phyloP scores from a whole-genome alignment of 371 early-diverging fungal species.

The Rozella allomycis region DNA sequence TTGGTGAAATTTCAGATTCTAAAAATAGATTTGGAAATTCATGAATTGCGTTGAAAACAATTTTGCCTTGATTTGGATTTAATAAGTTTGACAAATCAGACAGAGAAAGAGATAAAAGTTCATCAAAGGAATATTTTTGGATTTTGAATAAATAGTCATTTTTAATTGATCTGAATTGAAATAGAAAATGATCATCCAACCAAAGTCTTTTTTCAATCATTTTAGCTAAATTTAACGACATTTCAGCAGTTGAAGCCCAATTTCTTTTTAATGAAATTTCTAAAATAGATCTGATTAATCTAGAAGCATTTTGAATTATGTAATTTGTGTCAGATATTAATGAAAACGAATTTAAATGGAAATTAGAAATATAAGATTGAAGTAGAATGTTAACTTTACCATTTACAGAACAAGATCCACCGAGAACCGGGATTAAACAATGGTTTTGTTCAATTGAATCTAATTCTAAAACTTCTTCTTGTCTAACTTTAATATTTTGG shows the following conservation, averaged over 20 bases:
- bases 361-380: neutral
- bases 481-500: constrained; percentile 2
- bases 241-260: neutral
- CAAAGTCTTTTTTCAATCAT: neutral
- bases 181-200: too few relatives aligned
- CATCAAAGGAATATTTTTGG: too few relatives aligned
- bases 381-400: neutral
- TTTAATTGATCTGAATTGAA: too few relatives aligned
- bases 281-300: constrained; percentile 4
- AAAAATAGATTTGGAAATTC: constrained; percentile 64
- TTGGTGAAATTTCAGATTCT: constrained; percentile 55
- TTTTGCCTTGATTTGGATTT: too few relatives aligned
- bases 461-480: neutral
- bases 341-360: constrained; percentile 5
- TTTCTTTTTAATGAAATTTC: neutral
- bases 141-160: too few relatives aligned
- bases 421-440: neutral
- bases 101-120: too few relatives aligned
- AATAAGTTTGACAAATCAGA: too few relatives aligned
- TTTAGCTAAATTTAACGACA: neutral
- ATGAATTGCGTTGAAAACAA: too few relatives aligned
- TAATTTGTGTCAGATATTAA: constrained; percentile 6
- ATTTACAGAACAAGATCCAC: neutral
- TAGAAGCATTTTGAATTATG: constrained; percentile 8
- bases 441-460: neutral